Conservation (phyloP, 352 stramenopile genomes). For the Peronospora farinosa region DNA sequence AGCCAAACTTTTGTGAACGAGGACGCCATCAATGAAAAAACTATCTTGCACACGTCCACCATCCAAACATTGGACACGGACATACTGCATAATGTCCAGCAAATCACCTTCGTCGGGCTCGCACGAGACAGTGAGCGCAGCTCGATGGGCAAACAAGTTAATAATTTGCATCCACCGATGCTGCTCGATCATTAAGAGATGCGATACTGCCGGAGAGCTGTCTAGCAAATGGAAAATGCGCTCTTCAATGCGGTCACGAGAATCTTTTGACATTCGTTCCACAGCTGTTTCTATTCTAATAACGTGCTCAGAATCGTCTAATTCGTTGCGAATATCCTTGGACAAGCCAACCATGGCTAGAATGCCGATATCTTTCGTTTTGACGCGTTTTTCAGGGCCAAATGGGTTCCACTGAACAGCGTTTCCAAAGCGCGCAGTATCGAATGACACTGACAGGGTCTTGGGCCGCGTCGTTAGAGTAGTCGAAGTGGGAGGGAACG, state of each 20-base stretch:
- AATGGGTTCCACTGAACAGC: constrained; percentile 45
- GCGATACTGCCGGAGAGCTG: constrained; percentile 39
- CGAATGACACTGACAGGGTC: constrained; percentile 53
- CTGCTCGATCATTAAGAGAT: constrained; percentile 62
- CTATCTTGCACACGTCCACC: constrained; percentile 70
- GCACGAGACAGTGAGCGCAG: constrained; percentile 58
- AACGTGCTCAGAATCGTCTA: constrained; percentile 35
- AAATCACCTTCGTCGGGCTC: constrained; percentile 63
- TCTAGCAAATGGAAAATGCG: constrained; percentile 68
- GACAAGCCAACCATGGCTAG: constrained; percentile 55
- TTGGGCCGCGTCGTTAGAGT: constrained; percentile 39
- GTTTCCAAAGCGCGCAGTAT: constrained; percentile 51
- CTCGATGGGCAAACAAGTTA: constrained; percentile 56
- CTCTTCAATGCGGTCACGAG: constrained; percentile 60
- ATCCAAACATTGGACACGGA: constrained; percentile 75
- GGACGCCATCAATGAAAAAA: constrained; percentile 85
- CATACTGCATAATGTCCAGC: constrained; percentile 84
- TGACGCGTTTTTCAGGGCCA: constrained; percentile 26
- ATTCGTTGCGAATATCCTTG: constrained; percentile 54
- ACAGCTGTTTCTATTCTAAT: constrained; percentile 38
- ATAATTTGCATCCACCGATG: constrained; percentile 82
- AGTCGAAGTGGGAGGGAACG: constrained; percentile 30
- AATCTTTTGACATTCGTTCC: constrained; percentile 57
- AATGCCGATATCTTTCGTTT: constrained; percentile 43
- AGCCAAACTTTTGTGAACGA: constrained; percentile 80